Evolutionary conservation across 257 asterid genomes (phyloP).

Genomic region (Solanum piurae): DNA sequence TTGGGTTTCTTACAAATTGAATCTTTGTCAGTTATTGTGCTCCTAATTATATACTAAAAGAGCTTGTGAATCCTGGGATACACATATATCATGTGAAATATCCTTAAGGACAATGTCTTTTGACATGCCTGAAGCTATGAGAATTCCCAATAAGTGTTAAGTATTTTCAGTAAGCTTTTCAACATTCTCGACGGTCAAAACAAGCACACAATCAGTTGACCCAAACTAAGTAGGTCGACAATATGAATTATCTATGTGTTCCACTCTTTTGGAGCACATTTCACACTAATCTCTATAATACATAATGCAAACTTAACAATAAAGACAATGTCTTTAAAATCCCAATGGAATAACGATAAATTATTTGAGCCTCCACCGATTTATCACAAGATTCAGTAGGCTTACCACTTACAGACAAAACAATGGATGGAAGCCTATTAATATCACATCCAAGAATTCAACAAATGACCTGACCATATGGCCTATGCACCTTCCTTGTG

Average conservation of each 20-base stretch:
- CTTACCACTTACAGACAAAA: slow-evolving; percentile 17
- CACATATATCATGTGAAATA: no score
- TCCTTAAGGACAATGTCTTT: background rate
- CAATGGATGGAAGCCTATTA: slow-evolving; percentile 31
- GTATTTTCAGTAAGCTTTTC: no score
- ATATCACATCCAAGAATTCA: slow-evolving; percentile 76
- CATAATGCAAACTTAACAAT: background rate
- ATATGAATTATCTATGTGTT: background rate
- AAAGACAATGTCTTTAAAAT: background rate
- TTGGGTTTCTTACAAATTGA: background rate
- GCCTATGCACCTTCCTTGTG: slow-evolving; percentile 43
- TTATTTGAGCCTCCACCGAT: slow-evolving; percentile 11
- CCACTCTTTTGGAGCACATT: background rate
- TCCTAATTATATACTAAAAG: background rate
- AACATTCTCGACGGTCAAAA: background rate
- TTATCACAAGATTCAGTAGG: background rate
- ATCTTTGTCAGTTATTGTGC: background rate
- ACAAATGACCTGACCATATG: slow-evolving; percentile 52
- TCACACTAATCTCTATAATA: background rate
- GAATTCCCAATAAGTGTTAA: background rate
- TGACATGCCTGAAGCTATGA: background rate
- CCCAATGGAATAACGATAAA: background rate
- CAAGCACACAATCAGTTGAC: background rate
- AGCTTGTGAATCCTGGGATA: background rate
- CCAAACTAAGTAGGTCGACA: background rate